Base-by-base conservation (phyloP, 495 filamentous ascomycete species). In the Lasiosphaeris hirsuta region DNA sequence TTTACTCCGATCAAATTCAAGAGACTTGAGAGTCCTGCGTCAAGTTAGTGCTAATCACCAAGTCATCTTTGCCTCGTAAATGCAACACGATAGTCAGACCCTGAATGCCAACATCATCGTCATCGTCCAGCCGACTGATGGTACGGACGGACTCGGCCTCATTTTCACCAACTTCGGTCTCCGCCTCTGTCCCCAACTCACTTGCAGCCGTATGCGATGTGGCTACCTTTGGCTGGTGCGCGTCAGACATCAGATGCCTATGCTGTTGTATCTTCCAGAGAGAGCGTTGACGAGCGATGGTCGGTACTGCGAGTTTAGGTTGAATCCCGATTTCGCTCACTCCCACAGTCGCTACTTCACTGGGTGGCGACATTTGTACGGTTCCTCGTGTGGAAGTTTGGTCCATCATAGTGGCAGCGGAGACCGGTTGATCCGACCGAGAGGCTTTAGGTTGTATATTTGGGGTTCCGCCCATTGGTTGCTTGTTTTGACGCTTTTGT, bases 51-150 rank as follows among this genome's bases (percentile, higher is more conserved):
- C 69, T 74, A 42, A 80, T 69, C 39, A 80, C 67, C 55, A 80
- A 56, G 53, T 80, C 77, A 11, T 79, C 77, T 60, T 68, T 72
- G 8, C 67, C 71, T 52, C 62, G 69, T 30, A 75, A 44, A 60
- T 78, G 78, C 62, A 81, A 45, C 3, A 77, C 64, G 56, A 79
- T 72, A 11, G 74, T 80, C 13, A 80, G 54, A 0, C 76, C 76
- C 17, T 70, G 60, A n/a, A 79, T 71, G 18, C 70, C 72, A 23
- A 73, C 55, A 46, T 70, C 63, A 19, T 69, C 65, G 2, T 63
- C 64, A 1, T 51, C 60, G n/a, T 34, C 51, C 6, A 4, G 6
- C 36, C 34, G 10, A 7, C 19, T 50, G 23, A 23, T 36, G 3
- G 50, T 7, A 30, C 23, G 6, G 38, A 7, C 17, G 19, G 17